phyloP scores from a whole-genome alignment of 305 asterid species.

The Fraxinus greggii region DNA sequence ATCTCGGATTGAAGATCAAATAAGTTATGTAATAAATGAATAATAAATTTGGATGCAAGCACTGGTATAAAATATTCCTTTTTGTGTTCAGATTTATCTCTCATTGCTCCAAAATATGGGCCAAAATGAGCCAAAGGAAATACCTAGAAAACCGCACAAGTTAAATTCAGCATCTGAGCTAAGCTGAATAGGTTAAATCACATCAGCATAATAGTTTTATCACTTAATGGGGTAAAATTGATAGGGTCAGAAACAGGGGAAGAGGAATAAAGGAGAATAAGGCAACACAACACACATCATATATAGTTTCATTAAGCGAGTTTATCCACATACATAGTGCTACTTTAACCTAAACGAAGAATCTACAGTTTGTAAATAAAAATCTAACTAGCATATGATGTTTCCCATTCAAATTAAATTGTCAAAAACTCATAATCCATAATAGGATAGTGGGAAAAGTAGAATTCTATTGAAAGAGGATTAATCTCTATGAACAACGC shows the following conservation, averaged over 20 bases:
- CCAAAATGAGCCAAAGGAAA: not conserved
- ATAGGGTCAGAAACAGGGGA: not conserved
- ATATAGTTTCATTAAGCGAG: not conserved
- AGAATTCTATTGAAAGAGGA: not conserved
- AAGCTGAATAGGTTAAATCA: not conserved
- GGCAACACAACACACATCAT: not conserved
- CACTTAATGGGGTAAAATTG: not conserved
- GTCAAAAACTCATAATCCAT: not conserved
- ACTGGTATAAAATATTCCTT: not conserved
- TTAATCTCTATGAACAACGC: not conserved
- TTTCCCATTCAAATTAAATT: not conserved
- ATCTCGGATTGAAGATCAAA: conserved; percentile 2
- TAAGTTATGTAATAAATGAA: conserved; percentile 3
- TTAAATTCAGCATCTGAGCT: conserved; percentile 4
- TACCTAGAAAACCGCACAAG: not conserved
- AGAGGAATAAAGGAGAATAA: not conserved
- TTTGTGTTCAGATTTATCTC: not conserved
- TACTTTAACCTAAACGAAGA: not conserved
- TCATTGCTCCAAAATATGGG: not conserved
- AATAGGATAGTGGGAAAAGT: not conserved
- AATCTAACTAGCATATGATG: not conserved
- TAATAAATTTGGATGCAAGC: conserved; percentile 5
- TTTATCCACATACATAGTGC: not conserved
- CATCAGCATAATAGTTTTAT: not conserved
- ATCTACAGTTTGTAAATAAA: not conserved